These are phyloP conservation scores for Mimosa bimucronata DNA, from an alignment of 306 rosid genomes.

Conservation along the genomic window DNA sequence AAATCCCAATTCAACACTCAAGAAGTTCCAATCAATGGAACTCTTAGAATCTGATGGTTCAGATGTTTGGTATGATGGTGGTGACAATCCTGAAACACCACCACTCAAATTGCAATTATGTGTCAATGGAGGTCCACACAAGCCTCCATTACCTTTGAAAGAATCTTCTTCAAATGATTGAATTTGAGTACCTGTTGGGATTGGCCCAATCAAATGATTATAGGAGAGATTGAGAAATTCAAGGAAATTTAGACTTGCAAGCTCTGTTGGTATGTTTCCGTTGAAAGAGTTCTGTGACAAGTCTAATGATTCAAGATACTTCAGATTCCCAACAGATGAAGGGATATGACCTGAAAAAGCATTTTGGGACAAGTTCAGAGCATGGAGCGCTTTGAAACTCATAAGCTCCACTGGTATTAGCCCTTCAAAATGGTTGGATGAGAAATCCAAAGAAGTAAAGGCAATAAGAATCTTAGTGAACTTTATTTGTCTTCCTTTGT, in stretches of 20 bases:
- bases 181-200: slow-evolving; percentile 4
- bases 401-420: slow-evolving; percentile 5
- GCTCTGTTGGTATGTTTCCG: not conserved
- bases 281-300: not conserved
- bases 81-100: not conserved
- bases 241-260: not conserved
- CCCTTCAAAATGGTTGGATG: slow-evolving; percentile 5
- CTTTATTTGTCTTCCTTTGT: not conserved
- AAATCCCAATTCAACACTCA: slow-evolving; percentile 11
- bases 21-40: slow-evolving; percentile 15
- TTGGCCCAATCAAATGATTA: not conserved
- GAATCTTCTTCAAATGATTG: slow-evolving; percentile 7
- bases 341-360: slow-evolving; percentile 11
- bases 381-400: slow-evolving; percentile 1
- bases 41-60: not conserved
- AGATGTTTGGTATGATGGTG: not conserved
- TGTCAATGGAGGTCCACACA: slow-evolving; percentile 38
- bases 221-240: not conserved
- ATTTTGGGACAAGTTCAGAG: slow-evolving; percentile 3
- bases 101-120: not conserved
- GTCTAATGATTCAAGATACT: slow-evolving; percentile 1
- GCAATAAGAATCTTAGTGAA: slow-evolving; percentile 10
- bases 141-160: slow-evolving; percentile 17
- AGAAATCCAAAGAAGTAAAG: slow-evolving; percentile 31
- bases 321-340: not conserved